phyloP scores from a whole-genome alignment of 2,329 filamentous ascomycete genomes.

The Fusarium pseudoanthophilum region DNA sequence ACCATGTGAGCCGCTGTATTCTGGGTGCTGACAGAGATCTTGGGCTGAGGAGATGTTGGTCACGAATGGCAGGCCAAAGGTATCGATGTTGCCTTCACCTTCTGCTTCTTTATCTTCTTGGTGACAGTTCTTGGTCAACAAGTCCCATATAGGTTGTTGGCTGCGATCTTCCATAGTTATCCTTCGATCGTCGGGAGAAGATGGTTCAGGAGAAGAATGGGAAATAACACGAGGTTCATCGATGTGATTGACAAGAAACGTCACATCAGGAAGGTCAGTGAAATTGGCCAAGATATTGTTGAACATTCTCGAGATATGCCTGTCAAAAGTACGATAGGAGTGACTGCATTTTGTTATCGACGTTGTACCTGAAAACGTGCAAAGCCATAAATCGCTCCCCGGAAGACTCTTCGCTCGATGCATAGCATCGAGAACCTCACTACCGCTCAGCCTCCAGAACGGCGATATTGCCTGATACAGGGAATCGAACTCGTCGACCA shows the following conservation, averaged over 20 bases:
- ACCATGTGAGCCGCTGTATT: conserved; percentile 58
- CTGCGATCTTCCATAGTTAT: conserved; percentile 37
- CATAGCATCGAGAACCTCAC: conserved; percentile 47
- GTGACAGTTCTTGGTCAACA: conserved; percentile 46
- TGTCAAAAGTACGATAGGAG: conserved; percentile 46
- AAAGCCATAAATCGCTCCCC: conserved; percentile 52
- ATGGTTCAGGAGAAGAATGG: conserved; percentile 13
- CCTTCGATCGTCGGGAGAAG: background rate
- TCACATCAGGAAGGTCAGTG: conserved; percentile 49
- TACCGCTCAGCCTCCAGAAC: conserved; percentile 53
- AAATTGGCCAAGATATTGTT: conserved; percentile 45
- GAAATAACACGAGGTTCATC: conserved; percentile 59
- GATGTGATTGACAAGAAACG: conserved; percentile 58
- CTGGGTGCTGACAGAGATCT: conserved; percentile 58
- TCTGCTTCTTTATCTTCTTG: background rate
- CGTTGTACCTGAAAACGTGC: conserved; percentile 41
- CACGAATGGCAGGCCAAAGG: conserved; percentile 52
- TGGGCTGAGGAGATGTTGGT: conserved; percentile 42
- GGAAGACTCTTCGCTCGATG: conserved; percentile 34
- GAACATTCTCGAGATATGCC: conserved; percentile 47
- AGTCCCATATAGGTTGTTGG: conserved; percentile 46
- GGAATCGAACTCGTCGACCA: conserved; percentile 62
- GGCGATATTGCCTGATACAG: conserved; percentile 55
- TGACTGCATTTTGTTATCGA: conserved; percentile 50
- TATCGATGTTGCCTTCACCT: conserved; percentile 17